Evolutionary conservation across 805 yeast species (phyloP), one percentile per base, ranked within the genome.

Genomic region (Maudiozyma pseudohumilis): DNA sequence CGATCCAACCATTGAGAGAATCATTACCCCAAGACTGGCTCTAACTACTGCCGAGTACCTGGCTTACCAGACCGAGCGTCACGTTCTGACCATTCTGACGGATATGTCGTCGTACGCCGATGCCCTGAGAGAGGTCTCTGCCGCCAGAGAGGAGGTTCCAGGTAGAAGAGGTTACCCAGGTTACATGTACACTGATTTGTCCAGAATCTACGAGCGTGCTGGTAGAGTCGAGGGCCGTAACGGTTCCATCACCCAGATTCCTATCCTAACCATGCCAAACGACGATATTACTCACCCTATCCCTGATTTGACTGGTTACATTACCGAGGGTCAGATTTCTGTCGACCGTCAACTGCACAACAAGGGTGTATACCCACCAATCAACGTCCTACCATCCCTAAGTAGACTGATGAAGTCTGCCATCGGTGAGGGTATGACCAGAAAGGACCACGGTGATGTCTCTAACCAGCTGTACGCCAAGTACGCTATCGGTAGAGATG

Each of bases 111-210:
- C 98, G n/a, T 92, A 92, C 63, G 99, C 99, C 29, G 99, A 92
- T 64, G 99, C 99, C 29, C 72, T 92, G 60, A 88, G 99, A 80
- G 99, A 92, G 71, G 98, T 92, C 36, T 87, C 96, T 46, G 98
- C 99, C 44, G 99, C 99, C 34, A 87, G 99, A 74, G 99, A 92
- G 69, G 98, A 94, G 70, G 98, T 92, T 33, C 98, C 98, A 61
- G 99, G 99, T 74, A 87, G 99, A 77, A 87, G 99, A 80, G 99
- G 99, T 74, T 92, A 92, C 67, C 99, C 99, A 48, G 99, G 99
- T 83, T 92, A 92, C 66, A 92, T 92, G 99, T 92, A 92, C 70
- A 92, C 99, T 34, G 99, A 92, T 80, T 85, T 92, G 72, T 85
- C 97, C 36, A 92, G 97, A 36, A 87, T 92, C 58, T 92, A 92